A percentile compares a stretch with the other conserved stretches of the same genome.
These are phyloP conservation scores for Prosopis cineraria DNA, from an alignment of 306 rosid genomes.

Conservation along the genomic window DNA sequence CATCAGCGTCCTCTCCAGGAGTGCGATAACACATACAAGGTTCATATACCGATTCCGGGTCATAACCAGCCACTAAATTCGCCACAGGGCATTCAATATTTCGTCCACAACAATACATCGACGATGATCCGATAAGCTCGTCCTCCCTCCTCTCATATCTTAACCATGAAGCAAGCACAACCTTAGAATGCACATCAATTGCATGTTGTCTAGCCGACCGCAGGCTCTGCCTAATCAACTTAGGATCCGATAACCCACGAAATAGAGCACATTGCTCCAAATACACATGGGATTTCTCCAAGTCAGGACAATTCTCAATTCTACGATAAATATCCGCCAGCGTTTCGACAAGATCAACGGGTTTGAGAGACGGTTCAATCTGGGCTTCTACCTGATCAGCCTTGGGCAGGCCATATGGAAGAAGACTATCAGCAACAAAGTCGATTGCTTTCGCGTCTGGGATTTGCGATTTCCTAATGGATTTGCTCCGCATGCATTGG, in stretches of 20 bases:
- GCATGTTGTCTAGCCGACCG: conserved; percentile 76
- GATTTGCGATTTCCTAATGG: conserved; percentile 38
- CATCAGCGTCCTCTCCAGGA: conserved; percentile 12
- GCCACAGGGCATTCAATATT: conserved; percentile 74
- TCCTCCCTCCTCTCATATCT: conserved; percentile 82
- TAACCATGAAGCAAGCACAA: conserved; percentile 76
- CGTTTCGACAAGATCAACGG: conserved; percentile 54
- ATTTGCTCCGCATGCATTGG: conserved; percentile 51
- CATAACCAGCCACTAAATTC: conserved; percentile 62
- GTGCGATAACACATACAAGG: conserved; percentile 48
- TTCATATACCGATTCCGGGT: conserved; percentile 63
- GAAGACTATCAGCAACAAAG: conserved; percentile 45
- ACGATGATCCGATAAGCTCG: conserved; percentile 56
- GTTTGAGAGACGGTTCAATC: conserved; percentile 50
- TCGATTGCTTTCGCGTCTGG: conserved; percentile 32
- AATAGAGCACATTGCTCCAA: conserved; percentile 66
- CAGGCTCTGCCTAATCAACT: conserved; percentile 69
- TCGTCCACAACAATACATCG: conserved; percentile 73
- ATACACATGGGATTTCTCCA: conserved; percentile 49
- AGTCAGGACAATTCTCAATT: conserved; percentile 55
- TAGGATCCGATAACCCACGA: conserved; percentile 54
- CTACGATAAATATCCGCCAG: conserved; percentile 51
- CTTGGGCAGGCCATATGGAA: conserved; percentile 70
- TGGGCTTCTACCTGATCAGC: conserved; percentile 66
- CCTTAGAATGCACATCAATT: conserved; percentile 63